A percentile compares a stretch with the other conserved stretches of the same genome.
These are phyloP conservation scores for Arabidopsis hybrid DNA, from an alignment of 441 rosid species.

Conservation along the genomic window DNA sequence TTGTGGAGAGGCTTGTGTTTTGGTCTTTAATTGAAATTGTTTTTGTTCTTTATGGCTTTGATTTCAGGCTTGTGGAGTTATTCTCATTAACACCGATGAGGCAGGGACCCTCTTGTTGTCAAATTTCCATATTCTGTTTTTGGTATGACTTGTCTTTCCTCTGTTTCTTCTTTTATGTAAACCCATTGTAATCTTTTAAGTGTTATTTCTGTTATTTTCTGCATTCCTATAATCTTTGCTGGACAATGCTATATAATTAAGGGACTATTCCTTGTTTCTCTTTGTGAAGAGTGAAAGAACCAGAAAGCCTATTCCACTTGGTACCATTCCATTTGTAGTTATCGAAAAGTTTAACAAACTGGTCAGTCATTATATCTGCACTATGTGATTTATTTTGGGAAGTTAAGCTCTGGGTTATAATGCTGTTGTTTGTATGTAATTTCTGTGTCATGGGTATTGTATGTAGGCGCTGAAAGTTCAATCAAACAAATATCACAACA, in stretches of 20 bases:
- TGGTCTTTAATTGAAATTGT: conserved; percentile 13
- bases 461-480: conserved; percentile 73
- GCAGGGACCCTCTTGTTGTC: conserved; percentile 90
- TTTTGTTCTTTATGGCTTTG: conserved; percentile 26
- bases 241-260: conserved; percentile 1
- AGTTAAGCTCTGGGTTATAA: conserved; percentile 25
- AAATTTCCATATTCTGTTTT: conserved; percentile 86
- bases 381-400: conserved; percentile 16
- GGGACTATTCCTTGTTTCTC: conserved; percentile 34
- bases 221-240: conserved; percentile 9
- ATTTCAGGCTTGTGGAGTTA: conserved; percentile 81
- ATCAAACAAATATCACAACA: conserved; percentile 61
- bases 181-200: conserved; percentile 7
- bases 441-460: conserved; percentile 37
- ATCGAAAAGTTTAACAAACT: conserved; percentile 93
- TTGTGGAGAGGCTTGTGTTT: conserved; percentile 17
- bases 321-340: conserved; percentile 83
- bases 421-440: conserved; percentile 18
- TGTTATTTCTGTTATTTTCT: conserved; percentile 5
- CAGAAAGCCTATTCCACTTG: conserved; percentile 73
- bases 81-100: conserved; percentile 81
- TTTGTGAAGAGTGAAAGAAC: conserved; percentile 80
- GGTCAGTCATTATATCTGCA: conserved; percentile 53
- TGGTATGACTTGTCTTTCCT: conserved; percentile 63
- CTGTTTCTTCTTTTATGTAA: conserved; percentile 16